These are phyloP conservation scores for Tulasnella calospora DNA, from an alignment of 768 basidiomycete species.

Conservation along the genomic window DNA sequence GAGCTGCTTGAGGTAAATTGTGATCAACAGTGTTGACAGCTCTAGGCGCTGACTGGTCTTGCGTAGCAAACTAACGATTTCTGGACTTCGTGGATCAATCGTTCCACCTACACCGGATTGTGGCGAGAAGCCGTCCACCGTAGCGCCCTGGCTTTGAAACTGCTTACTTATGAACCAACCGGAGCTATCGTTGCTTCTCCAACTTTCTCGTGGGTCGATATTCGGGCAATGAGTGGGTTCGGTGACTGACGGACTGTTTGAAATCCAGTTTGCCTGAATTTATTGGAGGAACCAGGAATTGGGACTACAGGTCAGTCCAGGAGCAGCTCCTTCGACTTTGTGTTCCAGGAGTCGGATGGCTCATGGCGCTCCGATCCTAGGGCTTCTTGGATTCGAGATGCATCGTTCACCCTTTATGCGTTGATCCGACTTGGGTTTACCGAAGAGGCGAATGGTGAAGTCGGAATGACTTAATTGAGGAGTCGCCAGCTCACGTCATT, in stretches of 20 bases:
- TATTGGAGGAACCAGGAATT: conserved; percentile 85
- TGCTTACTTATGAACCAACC: conserved; percentile 89
- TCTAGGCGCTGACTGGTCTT: not conserved
- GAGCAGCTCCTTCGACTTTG: not conserved
- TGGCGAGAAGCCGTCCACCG: conserved; percentile 96
- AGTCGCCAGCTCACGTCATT: conserved; percentile 4
- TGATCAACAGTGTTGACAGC: not conserved
- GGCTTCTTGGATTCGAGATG: conserved; percentile 90
- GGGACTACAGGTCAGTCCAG: conserved; percentile 63
- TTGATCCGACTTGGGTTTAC: conserved; percentile 92
- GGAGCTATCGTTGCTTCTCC: conserved; percentile 94
- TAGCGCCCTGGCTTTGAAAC: conserved; percentile 88
- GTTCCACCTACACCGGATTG: conserved; percentile 81
- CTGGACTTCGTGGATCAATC: conserved; percentile 87
- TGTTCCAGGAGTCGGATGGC: not conserved
- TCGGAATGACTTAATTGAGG: not conserved
- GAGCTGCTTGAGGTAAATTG: not conserved
- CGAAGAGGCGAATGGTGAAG: conserved; percentile 78
- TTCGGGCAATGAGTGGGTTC: not conserved
- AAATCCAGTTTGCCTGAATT: conserved; percentile 64
- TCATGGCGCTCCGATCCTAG: conserved; percentile 37
- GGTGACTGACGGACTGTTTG: not conserved
- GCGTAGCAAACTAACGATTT: conserved; percentile 62
- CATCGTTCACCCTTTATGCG: conserved; percentile 92
- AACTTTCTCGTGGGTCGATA: conserved; percentile 61